These are phyloP conservation scores for Colletotrichum godetiae DNA, from an alignment of 2,329 filamentous ascomycete genomes.

Conservation along the genomic window DNA sequence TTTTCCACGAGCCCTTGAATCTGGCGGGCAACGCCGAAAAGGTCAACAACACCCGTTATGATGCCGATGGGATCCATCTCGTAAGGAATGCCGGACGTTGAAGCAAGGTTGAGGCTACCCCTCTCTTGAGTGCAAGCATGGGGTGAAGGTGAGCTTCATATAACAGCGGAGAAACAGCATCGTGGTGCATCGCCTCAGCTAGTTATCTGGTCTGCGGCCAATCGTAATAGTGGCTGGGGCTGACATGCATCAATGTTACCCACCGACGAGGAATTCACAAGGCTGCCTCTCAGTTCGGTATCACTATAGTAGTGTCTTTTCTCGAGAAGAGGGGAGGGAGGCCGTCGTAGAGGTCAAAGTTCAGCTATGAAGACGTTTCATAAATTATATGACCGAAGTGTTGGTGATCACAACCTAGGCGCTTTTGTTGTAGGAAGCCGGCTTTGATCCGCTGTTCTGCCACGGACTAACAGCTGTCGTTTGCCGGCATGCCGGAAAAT, in stretches of 20 bases:
- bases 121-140: background rate
- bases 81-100: background rate
- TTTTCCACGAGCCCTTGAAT: slow-evolving; percentile 10
- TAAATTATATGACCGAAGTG: background rate
- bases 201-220: background rate
- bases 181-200: background rate
- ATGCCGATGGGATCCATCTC: slow-evolving; percentile 15
- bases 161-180: background rate
- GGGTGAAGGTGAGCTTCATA: background rate
- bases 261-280: background rate
- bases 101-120: background rate
- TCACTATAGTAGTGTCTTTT: background rate
- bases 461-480: background rate
- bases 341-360: background rate
- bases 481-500: too few relatives aligned
- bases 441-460: background rate
- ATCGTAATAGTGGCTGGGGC: background rate
- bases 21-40: background rate
- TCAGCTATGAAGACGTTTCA: background rate
- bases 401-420: background rate
- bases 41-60: slow-evolving; percentile 8
- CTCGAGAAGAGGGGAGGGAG: background rate
- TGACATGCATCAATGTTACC: slow-evolving; percentile 1
- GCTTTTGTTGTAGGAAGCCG: background rate
- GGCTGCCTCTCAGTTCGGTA: background rate